Evolutionary conservation across 2,329 filamentous ascomycete species (phyloP), one percentile per base, ranked within the genome.

Genomic region (Simplicillium aogashimaense): DNA sequence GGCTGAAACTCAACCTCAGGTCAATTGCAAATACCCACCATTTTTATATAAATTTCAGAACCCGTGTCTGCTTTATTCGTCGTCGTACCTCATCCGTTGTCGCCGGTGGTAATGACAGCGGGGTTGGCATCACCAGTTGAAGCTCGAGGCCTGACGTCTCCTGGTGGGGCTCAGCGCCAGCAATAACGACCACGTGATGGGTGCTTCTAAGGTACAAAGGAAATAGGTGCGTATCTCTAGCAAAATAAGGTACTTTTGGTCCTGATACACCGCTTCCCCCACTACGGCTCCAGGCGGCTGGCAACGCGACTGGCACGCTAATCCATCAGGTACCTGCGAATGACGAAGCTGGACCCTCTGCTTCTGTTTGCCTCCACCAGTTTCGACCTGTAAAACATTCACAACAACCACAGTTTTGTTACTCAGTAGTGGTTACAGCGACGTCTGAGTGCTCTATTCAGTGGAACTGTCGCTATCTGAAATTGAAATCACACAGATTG

Each of bases 71-170:
- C 31, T 17, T 16, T 35, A 12, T 13, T 41, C 16, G 36, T 42
- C 18, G 34, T 43, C 29, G 37, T 39, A 34, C 31, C 17, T 39
- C 36, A 36, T 39, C 36, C n/a, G 15, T 15, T 29, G 37, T 39
- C 41, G 37, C 41, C 29, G 29, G 30, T 42, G 36, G 33, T 35
- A 34, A 28, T 37, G 37, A 43, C 41, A 35, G 41, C 41, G 41
- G 41, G 41, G 41, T 43, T 32, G 28, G 36, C 25, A 16, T 29
- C 30, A 15, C 30, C 20, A 25, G 50, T 49, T 49, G 48, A 44
- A 53, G 53, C 50, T 56, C 48, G 50, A 47, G 44, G 46, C 47
- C 48, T 59, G 58, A 61, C 54, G 56, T 60, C 52, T 55, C 45
- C 39, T 42, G 45, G 49, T 51, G 57, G 58, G 57, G 56, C 48